phyloP scores from a whole-genome alignment of 2,329 filamentous ascomycete species.

The Colletotrichum tanaceti region DNA sequence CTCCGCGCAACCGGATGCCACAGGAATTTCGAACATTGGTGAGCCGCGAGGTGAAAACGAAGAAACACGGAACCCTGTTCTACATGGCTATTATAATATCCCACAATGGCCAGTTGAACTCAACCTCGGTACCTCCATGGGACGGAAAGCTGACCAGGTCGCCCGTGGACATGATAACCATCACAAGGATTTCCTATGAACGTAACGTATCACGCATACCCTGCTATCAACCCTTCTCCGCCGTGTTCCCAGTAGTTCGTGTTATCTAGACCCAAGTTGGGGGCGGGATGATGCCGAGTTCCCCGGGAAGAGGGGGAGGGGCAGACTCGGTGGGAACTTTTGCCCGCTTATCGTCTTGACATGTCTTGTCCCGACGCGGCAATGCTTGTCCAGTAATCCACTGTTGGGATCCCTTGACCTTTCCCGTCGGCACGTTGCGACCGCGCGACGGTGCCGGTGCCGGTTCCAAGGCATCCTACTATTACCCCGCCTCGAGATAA shows the following conservation, averaged over 20 bases:
- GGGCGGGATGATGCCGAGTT: constrained; percentile 15
- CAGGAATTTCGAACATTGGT: neutral
- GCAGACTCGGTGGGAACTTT: neutral
- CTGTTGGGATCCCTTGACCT: constrained; percentile 25
- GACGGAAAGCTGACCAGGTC: constrained; percentile 6
- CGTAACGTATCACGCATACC: constrained; percentile 26
- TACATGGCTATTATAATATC: constrained; percentile 1
- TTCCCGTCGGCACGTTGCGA: constrained; percentile 23
- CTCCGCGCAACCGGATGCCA: constrained; percentile 1
- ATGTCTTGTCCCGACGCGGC: constrained; percentile 38
- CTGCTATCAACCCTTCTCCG: constrained; percentile 30
- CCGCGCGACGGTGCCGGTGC: constrained; percentile 14
- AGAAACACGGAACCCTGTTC: neutral
- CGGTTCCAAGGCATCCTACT: neutral
- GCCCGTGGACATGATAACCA: constrained; percentile 1
- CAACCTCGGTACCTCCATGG: neutral
- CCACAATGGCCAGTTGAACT: constrained; percentile 7
- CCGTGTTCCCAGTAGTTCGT: neutral
- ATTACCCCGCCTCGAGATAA: constrained; percentile 32
- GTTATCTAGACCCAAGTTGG: constrained; percentile 24
- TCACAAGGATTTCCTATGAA: constrained; percentile 12
- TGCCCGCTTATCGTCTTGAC: constrained; percentile 37
- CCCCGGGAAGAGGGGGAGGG: constrained; percentile 28
- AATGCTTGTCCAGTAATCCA: constrained; percentile 29
- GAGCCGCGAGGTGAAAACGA: neutral